Percentiles rank a stretch among this genome's conserved stretches.
phyloP scores from a whole-genome alignment of 108 stramenopile genomes.

The Schizochytrium sp. region DNA sequence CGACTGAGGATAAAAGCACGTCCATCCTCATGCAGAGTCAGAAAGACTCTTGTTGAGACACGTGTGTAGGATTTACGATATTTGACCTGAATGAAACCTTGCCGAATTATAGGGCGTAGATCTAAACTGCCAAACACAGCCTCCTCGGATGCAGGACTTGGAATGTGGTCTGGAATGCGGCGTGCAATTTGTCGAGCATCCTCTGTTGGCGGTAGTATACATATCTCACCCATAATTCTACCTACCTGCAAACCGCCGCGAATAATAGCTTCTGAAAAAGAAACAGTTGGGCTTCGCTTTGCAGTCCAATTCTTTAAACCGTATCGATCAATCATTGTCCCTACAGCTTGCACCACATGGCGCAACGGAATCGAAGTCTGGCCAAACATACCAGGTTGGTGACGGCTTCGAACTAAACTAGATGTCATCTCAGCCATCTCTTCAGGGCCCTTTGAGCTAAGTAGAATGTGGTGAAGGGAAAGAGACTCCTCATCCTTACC shows the following conservation, averaged over 20 bases:
- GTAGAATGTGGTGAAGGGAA: background rate
- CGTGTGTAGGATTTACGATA: slow-evolving; percentile 37
- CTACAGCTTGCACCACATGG: slow-evolving; percentile 3
- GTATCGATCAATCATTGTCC: background rate
- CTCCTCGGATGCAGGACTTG: slow-evolving; percentile 5
- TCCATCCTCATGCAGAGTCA: background rate
- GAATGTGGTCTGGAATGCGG: background rate
- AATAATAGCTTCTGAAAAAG: slow-evolving; percentile 19
- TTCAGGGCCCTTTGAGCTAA: background rate
- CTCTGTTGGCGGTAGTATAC: background rate
- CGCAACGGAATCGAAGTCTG: slow-evolving; percentile 19
- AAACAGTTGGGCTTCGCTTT: background rate
- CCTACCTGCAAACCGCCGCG: slow-evolving; percentile 7
- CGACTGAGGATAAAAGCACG: background rate
- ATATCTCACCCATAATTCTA: slow-evolving; percentile 1
- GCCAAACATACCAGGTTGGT: background rate
- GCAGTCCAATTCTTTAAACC: slow-evolving; percentile 19
- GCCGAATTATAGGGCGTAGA: background rate
- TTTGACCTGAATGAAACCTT: background rate
- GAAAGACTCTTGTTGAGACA: background rate
- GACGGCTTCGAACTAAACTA: background rate
- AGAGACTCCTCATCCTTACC: slow-evolving; percentile 29
- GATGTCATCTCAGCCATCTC: background rate
- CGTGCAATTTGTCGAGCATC: background rate
- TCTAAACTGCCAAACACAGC: slow-evolving; percentile 30